These are phyloP conservation scores for Pseudopyricularia javanii DNA, from an alignment of 2,329 filamentous ascomycete genomes.

Conservation along the genomic window DNA sequence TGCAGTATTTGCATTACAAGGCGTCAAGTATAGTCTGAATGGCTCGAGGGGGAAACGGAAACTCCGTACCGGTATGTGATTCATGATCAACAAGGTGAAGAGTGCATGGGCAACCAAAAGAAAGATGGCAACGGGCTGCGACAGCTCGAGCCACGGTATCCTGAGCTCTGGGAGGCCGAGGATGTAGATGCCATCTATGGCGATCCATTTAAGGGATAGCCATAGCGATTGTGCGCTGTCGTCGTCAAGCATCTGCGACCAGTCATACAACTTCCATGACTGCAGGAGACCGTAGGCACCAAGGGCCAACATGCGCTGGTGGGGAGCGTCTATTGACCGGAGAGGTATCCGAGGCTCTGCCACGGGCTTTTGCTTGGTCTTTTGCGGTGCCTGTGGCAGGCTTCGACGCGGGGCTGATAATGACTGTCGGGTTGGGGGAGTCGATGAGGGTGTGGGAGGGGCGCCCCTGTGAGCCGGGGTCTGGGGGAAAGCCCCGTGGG, in stretches of 20 bases:
- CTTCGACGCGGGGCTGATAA: neutral
- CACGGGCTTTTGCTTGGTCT: constrained; percentile 13
- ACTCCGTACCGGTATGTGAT: constrained; percentile 60
- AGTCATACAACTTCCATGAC: constrained; percentile 82
- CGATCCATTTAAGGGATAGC: constrained; percentile 88
- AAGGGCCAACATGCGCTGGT: constrained; percentile 77
- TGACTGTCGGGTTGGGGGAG: neutral
- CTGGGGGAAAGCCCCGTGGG: constrained; percentile 14
- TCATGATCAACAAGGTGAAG: constrained; percentile 81
- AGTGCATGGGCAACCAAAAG: constrained; percentile 62
- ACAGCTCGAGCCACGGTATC: constrained; percentile 95
- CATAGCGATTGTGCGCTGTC: constrained; percentile 79
- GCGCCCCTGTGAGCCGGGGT: constrained; percentile 9
- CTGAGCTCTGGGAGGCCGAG: constrained; percentile 77
- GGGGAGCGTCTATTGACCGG: constrained; percentile 74
- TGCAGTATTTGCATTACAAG: neutral
- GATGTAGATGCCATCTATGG: constrained; percentile 74
- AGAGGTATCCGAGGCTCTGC: constrained; percentile 64
- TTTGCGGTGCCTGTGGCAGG: constrained; percentile 36
- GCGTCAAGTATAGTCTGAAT: too few relatives aligned
- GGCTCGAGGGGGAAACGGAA: neutral
- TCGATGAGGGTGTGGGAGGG: constrained; percentile 7
- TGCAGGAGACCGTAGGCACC: constrained; percentile 66
- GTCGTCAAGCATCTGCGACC: constrained; percentile 55
- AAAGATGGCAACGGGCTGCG: constrained; percentile 57